These are phyloP conservation scores for Coemansia sp. DNA, from an alignment of 192 early-diverging fungal species.

Conservation along the genomic window DNA sequence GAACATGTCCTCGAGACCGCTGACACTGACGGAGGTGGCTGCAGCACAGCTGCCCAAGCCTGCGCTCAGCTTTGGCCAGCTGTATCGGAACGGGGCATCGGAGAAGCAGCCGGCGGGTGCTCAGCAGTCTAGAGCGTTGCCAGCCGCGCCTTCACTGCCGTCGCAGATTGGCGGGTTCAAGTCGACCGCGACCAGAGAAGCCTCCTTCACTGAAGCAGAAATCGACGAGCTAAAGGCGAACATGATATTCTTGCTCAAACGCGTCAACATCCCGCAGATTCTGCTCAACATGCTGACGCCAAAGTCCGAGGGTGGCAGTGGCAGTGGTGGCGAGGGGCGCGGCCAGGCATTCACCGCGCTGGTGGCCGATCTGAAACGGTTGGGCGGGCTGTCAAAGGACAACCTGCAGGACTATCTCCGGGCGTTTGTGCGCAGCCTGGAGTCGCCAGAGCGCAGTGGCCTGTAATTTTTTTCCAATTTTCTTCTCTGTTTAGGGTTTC, in stretches of 20 bases:
- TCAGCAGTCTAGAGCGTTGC: background rate
- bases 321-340: background rate
- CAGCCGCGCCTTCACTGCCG: background rate
- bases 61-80: conserved; percentile 1
- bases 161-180: background rate
- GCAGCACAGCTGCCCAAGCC: conserved; percentile 8
- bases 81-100: conserved; percentile 1
- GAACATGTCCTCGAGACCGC: background rate
- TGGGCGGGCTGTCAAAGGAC: conserved; percentile 31
- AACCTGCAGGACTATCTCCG: conserved; percentile 34
- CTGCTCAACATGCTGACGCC: conserved; percentile 20
- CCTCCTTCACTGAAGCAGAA: conserved; percentile 1
- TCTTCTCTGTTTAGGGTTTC: background rate
- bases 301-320: background rate
- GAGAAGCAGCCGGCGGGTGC: background rate
- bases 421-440: conserved; percentile 25
- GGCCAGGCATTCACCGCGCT: conserved; percentile 10
- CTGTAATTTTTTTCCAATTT: background rate
- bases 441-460: conserved; percentile 3
- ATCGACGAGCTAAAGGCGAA: conserved; percentile 34
- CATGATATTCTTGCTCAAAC: conserved; percentile 30
- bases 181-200: background rate
- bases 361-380: conserved; percentile 19
- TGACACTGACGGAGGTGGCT: background rate
- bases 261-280: conserved; percentile 33